Percentiles rank a stretch among this genome's conserved stretches.
Conservation (phyloP, 2,329 filamentous ascomycete species). For the Verticillium alfalfae region DNA sequence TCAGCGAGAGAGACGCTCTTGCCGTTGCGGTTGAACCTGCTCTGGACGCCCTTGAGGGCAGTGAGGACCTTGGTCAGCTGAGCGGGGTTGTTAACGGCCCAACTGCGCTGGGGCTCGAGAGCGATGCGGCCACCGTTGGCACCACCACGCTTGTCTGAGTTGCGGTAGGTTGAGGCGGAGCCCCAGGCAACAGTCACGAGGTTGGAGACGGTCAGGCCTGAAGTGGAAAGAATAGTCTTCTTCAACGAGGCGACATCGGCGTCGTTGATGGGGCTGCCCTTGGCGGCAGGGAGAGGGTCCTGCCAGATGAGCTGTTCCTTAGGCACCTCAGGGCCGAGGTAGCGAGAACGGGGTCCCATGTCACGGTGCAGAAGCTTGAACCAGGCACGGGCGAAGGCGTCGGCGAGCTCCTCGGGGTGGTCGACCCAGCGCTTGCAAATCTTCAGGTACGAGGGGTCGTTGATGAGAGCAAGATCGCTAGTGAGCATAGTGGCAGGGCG, state of each 20-base stretch:
- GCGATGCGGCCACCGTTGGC: constrained; percentile 76
- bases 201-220: constrained; percentile 51
- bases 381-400: constrained; percentile 70
- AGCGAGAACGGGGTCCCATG: constrained; percentile 65
- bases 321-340: constrained; percentile 69
- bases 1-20: constrained; percentile 75
- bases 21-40: constrained; percentile 55
- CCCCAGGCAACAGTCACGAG: constrained; percentile 66
- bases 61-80: constrained; percentile 57
- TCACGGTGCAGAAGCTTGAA: constrained; percentile 81
- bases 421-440: constrained; percentile 65
- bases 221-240: constrained; percentile 55
- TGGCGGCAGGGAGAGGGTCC: constrained; percentile 59
- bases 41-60: constrained; percentile 59
- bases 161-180: constrained; percentile 66
- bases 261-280: constrained; percentile 53
- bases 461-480: constrained; percentile 65
- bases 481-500: constrained; percentile 70
- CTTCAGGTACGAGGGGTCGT: constrained; percentile 69
- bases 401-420: constrained; percentile 61
- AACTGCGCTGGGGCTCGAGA: constrained; percentile 65
- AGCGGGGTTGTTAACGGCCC: constrained; percentile 68
- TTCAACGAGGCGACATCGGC: constrained; percentile 60
- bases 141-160: constrained; percentile 75
- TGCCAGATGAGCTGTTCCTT: constrained; percentile 68